Percentiles rank a stretch among this genome's conserved stretches.
Evolutionary conservation across 192 early-diverging fungal species (phyloP).

Genomic region (Diversispora eburnea): DNA sequence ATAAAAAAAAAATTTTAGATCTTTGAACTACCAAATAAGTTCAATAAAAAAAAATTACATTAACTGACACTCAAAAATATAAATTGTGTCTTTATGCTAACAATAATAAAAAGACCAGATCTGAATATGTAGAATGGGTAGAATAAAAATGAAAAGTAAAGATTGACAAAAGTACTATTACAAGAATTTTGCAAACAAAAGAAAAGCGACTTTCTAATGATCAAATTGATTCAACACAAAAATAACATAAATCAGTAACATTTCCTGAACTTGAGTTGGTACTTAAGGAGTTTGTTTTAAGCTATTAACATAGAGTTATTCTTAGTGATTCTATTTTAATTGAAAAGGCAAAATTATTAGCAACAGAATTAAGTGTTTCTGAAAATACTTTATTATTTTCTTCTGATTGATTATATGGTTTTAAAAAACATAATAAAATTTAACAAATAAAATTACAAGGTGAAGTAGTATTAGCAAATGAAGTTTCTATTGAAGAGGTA

Average conservation of each 20-base stretch:
- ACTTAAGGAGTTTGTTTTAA: slow-evolving; percentile 12
- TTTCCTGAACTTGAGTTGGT: slow-evolving; percentile 2
- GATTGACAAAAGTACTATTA: slow-evolving; percentile 12
- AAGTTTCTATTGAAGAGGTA: background rate
- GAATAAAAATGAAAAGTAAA: slow-evolving; percentile 18
- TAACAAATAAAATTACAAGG: slow-evolving; percentile 20
- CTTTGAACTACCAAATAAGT: background rate
- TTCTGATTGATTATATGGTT: slow-evolving; percentile 39
- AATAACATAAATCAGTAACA: slow-evolving; percentile 16
- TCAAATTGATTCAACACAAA: background rate
- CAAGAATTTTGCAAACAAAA: slow-evolving; percentile 8
- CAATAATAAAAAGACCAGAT: background rate
- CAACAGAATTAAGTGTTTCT: background rate
- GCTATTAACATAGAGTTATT: background rate
- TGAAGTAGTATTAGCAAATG: slow-evolving; percentile 6
- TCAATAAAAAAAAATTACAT: slow-evolving; percentile 24
- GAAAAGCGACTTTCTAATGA: slow-evolving; percentile 15
- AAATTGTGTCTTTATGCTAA: slow-evolving; percentile 14
- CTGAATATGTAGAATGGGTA: slow-evolving; percentile 23
- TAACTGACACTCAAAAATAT: slow-evolving; percentile 24
- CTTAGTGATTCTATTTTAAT: slow-evolving; percentile 6
- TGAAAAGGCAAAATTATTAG: background rate
- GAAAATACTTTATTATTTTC: slow-evolving; percentile 31
- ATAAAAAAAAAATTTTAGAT: too few species aligned
- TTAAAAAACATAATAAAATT: slow-evolving; percentile 38